Evolutionary conservation across 2,329 filamentous ascomycete genomes (phyloP).

Genomic region (Taxawa tesnikishii): DNA sequence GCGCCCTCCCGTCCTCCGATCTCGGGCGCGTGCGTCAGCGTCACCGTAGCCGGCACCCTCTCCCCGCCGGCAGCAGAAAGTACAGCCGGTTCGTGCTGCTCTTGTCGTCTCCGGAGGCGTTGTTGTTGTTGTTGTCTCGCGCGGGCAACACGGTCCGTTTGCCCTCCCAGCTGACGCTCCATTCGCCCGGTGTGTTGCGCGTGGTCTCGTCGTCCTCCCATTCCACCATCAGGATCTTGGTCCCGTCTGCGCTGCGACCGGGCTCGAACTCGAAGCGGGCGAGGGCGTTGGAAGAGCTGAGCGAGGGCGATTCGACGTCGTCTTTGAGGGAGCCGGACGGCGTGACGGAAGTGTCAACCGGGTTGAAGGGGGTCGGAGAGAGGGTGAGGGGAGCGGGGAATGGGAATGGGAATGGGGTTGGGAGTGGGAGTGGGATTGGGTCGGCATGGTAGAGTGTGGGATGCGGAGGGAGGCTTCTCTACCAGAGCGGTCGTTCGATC

Average conservation of each 20-base stretch:
- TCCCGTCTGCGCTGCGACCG: slow-evolving; percentile 65
- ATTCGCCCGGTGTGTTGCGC: slow-evolving; percentile 39
- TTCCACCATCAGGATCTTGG: slow-evolving; percentile 87
- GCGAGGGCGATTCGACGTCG: slow-evolving; percentile 33
- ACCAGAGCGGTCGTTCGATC: too few relatives aligned
- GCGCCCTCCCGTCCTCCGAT: too few relatives aligned
- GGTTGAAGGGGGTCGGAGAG: too few relatives aligned
- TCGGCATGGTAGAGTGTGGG: too few relatives aligned
- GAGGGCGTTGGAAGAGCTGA: slow-evolving; percentile 46
- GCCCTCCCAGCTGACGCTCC: slow-evolving; percentile 75
- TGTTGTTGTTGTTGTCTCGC: slow-evolving; percentile 32
- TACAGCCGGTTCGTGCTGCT: slow-evolving; percentile 54
- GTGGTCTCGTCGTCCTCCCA: slow-evolving; percentile 57
- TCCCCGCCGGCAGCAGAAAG: slow-evolving; percentile 68
- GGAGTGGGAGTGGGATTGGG: not conserved
- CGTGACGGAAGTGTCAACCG: too few relatives aligned
- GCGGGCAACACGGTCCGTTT: slow-evolving; percentile 58
- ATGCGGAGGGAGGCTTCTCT: too few relatives aligned
- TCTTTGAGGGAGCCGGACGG: slow-evolving; percentile 18
- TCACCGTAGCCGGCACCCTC: slow-evolving; percentile 59
- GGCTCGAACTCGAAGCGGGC: slow-evolving; percentile 81
- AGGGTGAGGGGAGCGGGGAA: not conserved
- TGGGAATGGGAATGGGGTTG: not conserved
- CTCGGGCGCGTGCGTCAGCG: slow-evolving; percentile 43
- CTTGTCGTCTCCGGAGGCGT: slow-evolving; percentile 22